These are phyloP conservation scores for Camellia sinensis DNA, from an alignment of 148 eudicot genomes.

Conservation along the genomic window DNA sequence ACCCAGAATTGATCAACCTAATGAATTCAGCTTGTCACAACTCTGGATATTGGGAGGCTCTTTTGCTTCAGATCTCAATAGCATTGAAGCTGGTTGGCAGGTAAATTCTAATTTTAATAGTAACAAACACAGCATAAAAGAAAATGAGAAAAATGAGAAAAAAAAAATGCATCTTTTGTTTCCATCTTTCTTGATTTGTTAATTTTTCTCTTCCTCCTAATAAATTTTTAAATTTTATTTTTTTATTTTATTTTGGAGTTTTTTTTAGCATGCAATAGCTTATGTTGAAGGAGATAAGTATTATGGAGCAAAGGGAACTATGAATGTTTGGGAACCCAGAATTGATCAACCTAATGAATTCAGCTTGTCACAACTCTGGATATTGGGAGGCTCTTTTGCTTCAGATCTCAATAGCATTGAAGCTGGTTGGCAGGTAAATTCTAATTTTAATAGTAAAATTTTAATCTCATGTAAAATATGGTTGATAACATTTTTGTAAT, in stretches of 20 bases:
- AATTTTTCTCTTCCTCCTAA: background rate
- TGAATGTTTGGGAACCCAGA: slow-evolving; percentile 78
- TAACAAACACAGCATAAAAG: too few relatives aligned
- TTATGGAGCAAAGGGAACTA: slow-evolving; percentile 60
- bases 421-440: slow-evolving; percentile 90
- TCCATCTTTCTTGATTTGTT: too few relatives aligned
- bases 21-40: slow-evolving; percentile 88
- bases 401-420: slow-evolving; percentile 83
- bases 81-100: slow-evolving; percentile 98
- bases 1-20: slow-evolving; percentile 68
- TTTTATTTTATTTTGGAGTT: slow-evolving; percentile 7
- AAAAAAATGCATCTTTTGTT: too few relatives aligned
- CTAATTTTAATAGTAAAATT: background rate
- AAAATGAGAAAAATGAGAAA: too few relatives aligned
- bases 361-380: slow-evolving; percentile 84
- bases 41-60: slow-evolving; percentile 80
- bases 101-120: slow-evolving; percentile 24
- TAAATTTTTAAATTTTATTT: background rate
- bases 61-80: slow-evolving; percentile 71
- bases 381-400: slow-evolving; percentile 71
- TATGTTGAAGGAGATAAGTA: slow-evolving; percentile 53
- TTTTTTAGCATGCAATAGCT: slow-evolving; percentile 37
- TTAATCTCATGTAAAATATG: too few relatives aligned
- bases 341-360: slow-evolving; percentile 83
- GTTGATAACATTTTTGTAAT: too few relatives aligned